A percentile compares a stretch with the other conserved stretches of the same genome.
Evolutionary conservation across 2,329 filamentous ascomycete genomes (phyloP).

Genomic region (Davidsoniella virescens): DNA sequence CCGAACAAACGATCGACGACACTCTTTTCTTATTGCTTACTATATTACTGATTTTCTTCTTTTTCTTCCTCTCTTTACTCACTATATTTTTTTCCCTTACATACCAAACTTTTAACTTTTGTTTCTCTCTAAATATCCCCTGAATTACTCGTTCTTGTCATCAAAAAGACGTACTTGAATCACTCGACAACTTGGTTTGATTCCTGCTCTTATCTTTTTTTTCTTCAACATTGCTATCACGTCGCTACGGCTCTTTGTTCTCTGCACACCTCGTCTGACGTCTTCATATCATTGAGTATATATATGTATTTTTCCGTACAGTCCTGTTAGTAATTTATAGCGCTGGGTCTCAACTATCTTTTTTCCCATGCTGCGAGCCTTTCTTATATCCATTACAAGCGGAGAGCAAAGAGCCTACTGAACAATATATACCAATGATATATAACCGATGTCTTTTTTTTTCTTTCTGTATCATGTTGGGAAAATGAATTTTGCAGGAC

Average conservation of each 20-base stretch:
- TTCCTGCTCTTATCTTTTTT: neutral
- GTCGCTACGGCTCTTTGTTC: neutral
- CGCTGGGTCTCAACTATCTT: too few species aligned
- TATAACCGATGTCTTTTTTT: too few species aligned
- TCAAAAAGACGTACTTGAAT: neutral
- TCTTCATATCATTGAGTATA: too few species aligned
- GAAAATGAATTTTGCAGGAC: too few species aligned
- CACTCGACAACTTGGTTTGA: too few species aligned
- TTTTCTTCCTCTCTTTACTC: slow-evolving; percentile 1
- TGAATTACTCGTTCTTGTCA: neutral
- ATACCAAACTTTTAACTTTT: slow-evolving; percentile 3
- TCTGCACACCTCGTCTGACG: neutral
- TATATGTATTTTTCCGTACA: neutral
- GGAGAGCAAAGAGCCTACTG: too few species aligned
- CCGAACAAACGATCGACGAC: slow-evolving; percentile 12
- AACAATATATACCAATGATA: too few species aligned
- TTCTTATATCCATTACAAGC: too few species aligned
- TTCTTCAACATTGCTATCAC: neutral
- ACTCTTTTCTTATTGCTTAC: slow-evolving; percentile 14
- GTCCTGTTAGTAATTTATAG: too few species aligned
- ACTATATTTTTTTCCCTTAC: neutral
- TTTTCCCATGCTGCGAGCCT: too few species aligned
- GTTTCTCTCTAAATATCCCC: neutral
- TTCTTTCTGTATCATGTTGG: too few species aligned
- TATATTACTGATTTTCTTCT: slow-evolving; percentile 3